Base-by-base conservation (phyloP, 2,329 filamentous ascomycete species). In the Leptographium galeiforme region DNA sequence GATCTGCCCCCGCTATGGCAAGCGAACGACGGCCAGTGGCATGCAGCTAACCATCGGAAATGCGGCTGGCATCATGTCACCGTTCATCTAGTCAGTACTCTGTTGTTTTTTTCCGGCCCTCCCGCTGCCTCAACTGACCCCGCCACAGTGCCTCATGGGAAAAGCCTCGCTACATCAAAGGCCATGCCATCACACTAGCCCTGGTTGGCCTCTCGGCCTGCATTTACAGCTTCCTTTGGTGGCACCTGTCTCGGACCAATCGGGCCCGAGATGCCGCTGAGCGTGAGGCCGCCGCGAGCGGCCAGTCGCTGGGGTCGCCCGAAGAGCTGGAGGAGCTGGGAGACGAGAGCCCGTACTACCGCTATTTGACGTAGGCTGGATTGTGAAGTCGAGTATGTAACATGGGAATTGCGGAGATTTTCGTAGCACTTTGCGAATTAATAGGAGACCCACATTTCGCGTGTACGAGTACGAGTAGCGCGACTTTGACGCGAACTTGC, bases 1-100 rank as follows among this genome's bases (percentile, higher is more conserved):
- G 18, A 89, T 89, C 56, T 75, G 77, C 16, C 86, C 87, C 1
- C 73, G 86, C 7, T 90, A 89, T 58, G 85, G 85, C 11, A 90
- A 90, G 65, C 73, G 86, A 38, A 85, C 58, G 11, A 57, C 56
- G 25, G 55, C 56, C n/a, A 58, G 52, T 36, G 57, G 56, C 33
- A 54, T 58, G 53, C 56, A 58, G 43, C 44, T 57, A 16, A 55
- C 53, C 36, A 51, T 58, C 4, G 57, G 56, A 12, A 59, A 59
- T 48, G 39, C 46, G 19, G 46, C 56, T 25, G 56, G 57, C 19
- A 51, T 56, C 44, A 84, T 88, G 81, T 77, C 82, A 4, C 79
- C 83, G 0, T 89, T 87, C 60, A 79, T 85, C 52, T 77, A 76
- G 65, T 68, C 57, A 55, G 65, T 62, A 6, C 5, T 30, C 16